Evolutionary conservation across 495 filamentous ascomycete species (phyloP).

Genomic region (Bathelium albidoporum): DNA sequence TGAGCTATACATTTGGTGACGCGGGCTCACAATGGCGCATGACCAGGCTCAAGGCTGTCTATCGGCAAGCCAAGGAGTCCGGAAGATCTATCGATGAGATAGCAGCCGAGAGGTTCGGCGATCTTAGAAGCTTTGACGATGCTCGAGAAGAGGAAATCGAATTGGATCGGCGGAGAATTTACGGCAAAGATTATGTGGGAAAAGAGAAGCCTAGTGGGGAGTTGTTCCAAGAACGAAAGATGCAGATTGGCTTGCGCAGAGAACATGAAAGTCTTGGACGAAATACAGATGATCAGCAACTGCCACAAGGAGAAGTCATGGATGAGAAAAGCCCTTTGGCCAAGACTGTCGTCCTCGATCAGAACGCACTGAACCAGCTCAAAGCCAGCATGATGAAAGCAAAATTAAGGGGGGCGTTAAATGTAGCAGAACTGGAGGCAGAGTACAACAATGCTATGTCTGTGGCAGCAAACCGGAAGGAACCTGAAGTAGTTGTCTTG

Average conservation of each 20-base stretch:
- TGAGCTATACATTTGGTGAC: constrained; percentile 84
- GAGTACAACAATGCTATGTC: constrained; percentile 69
- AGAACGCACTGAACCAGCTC: constrained; percentile 74
- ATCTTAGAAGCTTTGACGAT: constrained; percentile 78
- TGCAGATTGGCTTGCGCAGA: constrained; percentile 38
- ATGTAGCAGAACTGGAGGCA: constrained; percentile 68
- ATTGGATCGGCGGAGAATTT: constrained; percentile 70
- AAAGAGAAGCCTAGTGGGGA: constrained; percentile 87
- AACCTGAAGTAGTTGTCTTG: constrained; percentile 64
- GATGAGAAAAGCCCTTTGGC: constrained; percentile 32
- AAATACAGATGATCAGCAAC: constrained; percentile 36
- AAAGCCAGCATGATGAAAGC: constrained; percentile 93
- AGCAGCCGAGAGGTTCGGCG: constrained; percentile 71
- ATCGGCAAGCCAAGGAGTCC: constrained; percentile 65
- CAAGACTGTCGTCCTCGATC: constrained; percentile 48
- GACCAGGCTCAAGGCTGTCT: constrained; percentile 82
- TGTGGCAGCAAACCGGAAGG: constrained; percentile 45
- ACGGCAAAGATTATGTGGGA: constrained; percentile 75
- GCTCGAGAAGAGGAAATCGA: constrained; percentile 93
- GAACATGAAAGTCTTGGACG: constrained; percentile 25
- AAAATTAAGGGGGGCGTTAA: constrained; percentile 62
- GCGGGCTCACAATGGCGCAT: constrained; percentile 86
- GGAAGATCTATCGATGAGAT: constrained; percentile 65
- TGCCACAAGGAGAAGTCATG: constrained; percentile 38
- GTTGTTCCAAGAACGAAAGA: constrained; percentile 65